Evolutionary conservation across 2,329 filamentous ascomycete genomes (phyloP).

Genomic region (Metarhizium anisopliae): DNA sequence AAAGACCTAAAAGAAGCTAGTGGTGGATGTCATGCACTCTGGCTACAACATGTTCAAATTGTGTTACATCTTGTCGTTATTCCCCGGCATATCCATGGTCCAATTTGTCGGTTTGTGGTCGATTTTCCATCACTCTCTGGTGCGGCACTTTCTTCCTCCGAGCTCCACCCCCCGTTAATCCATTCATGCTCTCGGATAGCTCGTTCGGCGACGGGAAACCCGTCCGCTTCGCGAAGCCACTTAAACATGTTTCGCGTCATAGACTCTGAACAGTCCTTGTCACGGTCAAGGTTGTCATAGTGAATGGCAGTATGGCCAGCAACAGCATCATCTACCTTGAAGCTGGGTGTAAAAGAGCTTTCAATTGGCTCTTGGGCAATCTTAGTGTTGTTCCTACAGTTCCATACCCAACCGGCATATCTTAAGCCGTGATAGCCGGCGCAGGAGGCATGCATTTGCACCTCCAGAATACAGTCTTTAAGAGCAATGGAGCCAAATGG

Average conservation of each 20-base stretch:
- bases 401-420: slow-evolving; percentile 5
- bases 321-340: not conserved
- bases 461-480: slow-evolving; percentile 8
- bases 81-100: not conserved
- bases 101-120: not conserved
- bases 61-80: not conserved
- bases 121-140: not conserved
- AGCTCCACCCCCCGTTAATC: not conserved
- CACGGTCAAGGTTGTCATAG: not conserved
- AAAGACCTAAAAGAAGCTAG: not conserved
- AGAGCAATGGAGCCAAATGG: slow-evolving; percentile 3
- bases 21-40: not conserved
- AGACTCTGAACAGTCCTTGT: not conserved
- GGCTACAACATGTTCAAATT: not conserved
- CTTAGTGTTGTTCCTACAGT: slow-evolving; percentile 2
- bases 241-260: slow-evolving; percentile 7
- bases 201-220: slow-evolving; percentile 6
- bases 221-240: slow-evolving; percentile 6
- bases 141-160: not conserved
- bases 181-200: slow-evolving; percentile 5
- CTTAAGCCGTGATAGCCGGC: slow-evolving; percentile 4
- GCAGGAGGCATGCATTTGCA: slow-evolving; percentile 6
- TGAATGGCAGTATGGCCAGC: not conserved
- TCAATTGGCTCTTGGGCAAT: not conserved
- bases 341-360: not conserved